phyloP scores from a whole-genome alignment of 139 green algal species.

The Chlorella sp. region DNA sequence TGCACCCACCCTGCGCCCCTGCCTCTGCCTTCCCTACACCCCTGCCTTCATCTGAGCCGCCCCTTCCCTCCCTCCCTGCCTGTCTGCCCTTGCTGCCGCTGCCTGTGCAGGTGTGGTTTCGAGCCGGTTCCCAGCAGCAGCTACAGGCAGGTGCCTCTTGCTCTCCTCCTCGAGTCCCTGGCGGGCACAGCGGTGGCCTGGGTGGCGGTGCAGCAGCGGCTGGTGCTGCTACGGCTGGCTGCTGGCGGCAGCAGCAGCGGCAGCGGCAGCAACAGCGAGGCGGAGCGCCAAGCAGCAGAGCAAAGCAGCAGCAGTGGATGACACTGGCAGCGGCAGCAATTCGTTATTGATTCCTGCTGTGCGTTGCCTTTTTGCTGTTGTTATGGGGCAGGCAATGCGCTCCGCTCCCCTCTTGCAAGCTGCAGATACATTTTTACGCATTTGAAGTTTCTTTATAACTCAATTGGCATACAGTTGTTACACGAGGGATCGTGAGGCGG shows the following conservation, averaged over 20 bases:
- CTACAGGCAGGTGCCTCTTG: neutral
- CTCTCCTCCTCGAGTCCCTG: neutral
- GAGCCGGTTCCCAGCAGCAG: neutral
- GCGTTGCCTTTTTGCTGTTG: too few relatives aligned
- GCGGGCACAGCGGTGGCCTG: neutral
- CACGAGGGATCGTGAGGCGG: too few relatives aligned
- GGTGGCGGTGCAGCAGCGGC: neutral
- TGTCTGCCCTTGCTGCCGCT: neutral
- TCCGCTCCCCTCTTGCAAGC: too few relatives aligned
- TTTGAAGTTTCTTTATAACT: too few relatives aligned
- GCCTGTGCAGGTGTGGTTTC: neutral
- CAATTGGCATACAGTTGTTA: neutral
- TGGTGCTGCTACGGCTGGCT: conserved; percentile 17
- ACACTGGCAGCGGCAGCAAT: neutral
- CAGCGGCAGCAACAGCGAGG: neutral
- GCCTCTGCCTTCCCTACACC: neutral
- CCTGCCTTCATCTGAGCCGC: too few relatives aligned
- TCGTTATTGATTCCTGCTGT: too few relatives aligned
- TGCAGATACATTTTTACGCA: too few relatives aligned
- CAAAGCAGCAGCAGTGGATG: neutral
- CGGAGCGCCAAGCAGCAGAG: neutral
- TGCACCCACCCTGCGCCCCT: neutral
- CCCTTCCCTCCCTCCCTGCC: neutral
- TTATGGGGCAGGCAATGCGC: too few relatives aligned
- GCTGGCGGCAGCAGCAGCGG: neutral